Conservation (phyloP, 1,284 basidiomycete genomes). For the Crepidotus sp. region DNA sequence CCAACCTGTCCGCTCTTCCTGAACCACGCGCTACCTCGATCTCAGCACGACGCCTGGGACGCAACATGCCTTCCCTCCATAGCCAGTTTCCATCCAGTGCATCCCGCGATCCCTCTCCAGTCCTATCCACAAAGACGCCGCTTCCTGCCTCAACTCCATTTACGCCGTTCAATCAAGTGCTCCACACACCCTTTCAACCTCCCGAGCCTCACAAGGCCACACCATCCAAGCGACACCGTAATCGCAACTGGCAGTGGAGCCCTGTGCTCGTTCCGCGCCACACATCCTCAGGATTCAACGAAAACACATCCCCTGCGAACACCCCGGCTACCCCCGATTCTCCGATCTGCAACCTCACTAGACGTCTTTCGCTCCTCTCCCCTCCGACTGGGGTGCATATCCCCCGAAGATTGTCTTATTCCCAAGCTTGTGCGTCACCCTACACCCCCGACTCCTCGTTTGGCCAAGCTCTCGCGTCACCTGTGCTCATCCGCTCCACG, state of each 20-base stretch:
- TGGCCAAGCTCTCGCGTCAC: slow-evolving; percentile 17
- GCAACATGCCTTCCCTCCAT: slow-evolving; percentile 1
- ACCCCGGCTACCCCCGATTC: slow-evolving; percentile 12
- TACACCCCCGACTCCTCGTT: slow-evolving; percentile 9
- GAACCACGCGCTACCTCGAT: neutral
- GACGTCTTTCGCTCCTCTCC: slow-evolving; percentile 13
- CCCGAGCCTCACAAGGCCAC: slow-evolving; percentile 9
- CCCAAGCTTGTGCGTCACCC: slow-evolving; percentile 8
- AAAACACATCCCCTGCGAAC: slow-evolving; percentile 2
- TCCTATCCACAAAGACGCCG: slow-evolving; percentile 3
- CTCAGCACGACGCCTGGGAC: slow-evolving; percentile 1
- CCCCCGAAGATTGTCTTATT: slow-evolving; percentile 18
- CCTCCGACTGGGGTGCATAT: slow-evolving; percentile 3
- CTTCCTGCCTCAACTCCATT: slow-evolving; percentile 15
- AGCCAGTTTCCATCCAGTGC: neutral
- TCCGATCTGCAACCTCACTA: slow-evolving; percentile 10
- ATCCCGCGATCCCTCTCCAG: neutral
- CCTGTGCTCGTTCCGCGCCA: slow-evolving; percentile 1
- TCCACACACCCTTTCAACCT: slow-evolving; percentile 17
- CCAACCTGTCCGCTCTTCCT: neutral
- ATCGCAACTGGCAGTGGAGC: slow-evolving; percentile 9
- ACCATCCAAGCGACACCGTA: slow-evolving; percentile 10
- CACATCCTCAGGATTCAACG: slow-evolving; percentile 9
- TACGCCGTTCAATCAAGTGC: slow-evolving; percentile 18
- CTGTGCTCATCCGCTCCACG: slow-evolving; percentile 15